Percentiles rank a stretch among this genome's conserved stretches.
phyloP scores from a whole-genome alignment of 306 rosid genomes.

The Quillaja saponaria region DNA sequence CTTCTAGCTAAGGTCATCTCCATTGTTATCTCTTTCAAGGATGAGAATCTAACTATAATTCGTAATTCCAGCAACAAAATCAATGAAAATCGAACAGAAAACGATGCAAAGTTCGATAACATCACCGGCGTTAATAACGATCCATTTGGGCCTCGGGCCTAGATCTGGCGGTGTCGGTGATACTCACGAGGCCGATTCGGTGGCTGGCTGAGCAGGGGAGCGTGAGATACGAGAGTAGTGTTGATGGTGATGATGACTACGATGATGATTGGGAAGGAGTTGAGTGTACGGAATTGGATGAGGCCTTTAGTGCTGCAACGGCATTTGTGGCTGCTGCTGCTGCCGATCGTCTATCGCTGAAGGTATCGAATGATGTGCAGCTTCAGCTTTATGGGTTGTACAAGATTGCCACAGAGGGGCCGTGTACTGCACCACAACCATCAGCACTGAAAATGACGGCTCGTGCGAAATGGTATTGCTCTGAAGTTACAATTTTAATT shows the following conservation, averaged over 20 bases:
- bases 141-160: neutral
- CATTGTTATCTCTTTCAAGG: conserved; percentile 78
- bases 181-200: conserved; percentile 60
- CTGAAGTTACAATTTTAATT: neutral
- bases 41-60: conserved; percentile 64
- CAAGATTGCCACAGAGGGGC: conserved; percentile 98
- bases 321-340: conserved; percentile 89
- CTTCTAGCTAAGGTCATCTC: conserved; percentile 94
- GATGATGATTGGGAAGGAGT: conserved; percentile 99
- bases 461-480: conserved; percentile 88
- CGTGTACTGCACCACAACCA: conserved; percentile 84
- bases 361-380: conserved; percentile 71
- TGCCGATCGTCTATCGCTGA: conserved; percentile 83
- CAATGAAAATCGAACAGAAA: neutral
- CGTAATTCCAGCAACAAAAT: conserved; percentile 34
- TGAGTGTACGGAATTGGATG: conserved; percentile 88
- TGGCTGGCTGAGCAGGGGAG: conserved; percentile 91
- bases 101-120: neutral
- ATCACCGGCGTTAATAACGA: neutral
- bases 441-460: conserved; percentile 91
- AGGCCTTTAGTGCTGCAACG: conserved; percentile 85
- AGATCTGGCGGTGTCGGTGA: conserved; percentile 22
- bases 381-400: conserved; percentile 84
- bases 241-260: conserved; percentile 38
- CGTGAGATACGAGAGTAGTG: conserved; percentile 66